phyloP scores from a whole-genome alignment of 2,329 filamentous ascomycete genomes.

The Neonectria neomacrospora region DNA sequence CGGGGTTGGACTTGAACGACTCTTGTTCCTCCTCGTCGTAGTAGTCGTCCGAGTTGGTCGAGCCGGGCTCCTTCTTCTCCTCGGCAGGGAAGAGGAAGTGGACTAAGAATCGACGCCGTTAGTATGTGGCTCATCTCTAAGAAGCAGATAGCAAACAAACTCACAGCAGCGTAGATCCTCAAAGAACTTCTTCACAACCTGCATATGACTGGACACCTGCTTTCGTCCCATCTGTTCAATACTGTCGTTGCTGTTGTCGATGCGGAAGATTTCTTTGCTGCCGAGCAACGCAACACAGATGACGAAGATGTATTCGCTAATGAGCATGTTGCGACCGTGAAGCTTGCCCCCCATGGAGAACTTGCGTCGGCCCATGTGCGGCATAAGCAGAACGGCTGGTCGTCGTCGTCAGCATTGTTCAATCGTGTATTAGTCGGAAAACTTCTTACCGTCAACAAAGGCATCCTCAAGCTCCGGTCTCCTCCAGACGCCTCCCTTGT shows the following conservation, averaged over 20 bases:
- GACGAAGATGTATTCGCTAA: slow-evolving; percentile 72
- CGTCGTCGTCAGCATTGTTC: slow-evolving; percentile 34
- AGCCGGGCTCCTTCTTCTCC: slow-evolving; percentile 66
- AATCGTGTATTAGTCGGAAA: background rate
- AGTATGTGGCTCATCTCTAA: slow-evolving; percentile 12
- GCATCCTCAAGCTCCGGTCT: slow-evolving; percentile 70
- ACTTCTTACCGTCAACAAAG: slow-evolving; percentile 71
- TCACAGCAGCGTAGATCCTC: slow-evolving; percentile 71
- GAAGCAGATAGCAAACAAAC: slow-evolving; percentile 43
- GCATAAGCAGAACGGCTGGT: slow-evolving; percentile 71
- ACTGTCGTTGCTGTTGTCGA: slow-evolving; percentile 57
- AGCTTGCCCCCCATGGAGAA: slow-evolving; percentile 72
- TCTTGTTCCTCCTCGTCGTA: slow-evolving; percentile 57
- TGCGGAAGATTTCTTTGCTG: slow-evolving; percentile 56
- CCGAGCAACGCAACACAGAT: slow-evolving; percentile 53
- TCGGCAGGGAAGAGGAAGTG: slow-evolving; percentile 70
- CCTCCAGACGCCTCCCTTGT: slow-evolving; percentile 67
- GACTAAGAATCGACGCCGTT: slow-evolving; percentile 52
- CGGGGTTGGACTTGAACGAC: slow-evolving; percentile 73
- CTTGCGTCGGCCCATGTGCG: slow-evolving; percentile 74
- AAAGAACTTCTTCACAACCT: slow-evolving; percentile 76
- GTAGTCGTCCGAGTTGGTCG: slow-evolving; percentile 69
- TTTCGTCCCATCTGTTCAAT: slow-evolving; percentile 66
- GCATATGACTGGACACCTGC: slow-evolving; percentile 77
- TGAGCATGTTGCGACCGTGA: slow-evolving; percentile 76